Base-by-base conservation (phyloP, 2,329 filamentous ascomycete genomes). In the Paramyrothecium roridum region DNA sequence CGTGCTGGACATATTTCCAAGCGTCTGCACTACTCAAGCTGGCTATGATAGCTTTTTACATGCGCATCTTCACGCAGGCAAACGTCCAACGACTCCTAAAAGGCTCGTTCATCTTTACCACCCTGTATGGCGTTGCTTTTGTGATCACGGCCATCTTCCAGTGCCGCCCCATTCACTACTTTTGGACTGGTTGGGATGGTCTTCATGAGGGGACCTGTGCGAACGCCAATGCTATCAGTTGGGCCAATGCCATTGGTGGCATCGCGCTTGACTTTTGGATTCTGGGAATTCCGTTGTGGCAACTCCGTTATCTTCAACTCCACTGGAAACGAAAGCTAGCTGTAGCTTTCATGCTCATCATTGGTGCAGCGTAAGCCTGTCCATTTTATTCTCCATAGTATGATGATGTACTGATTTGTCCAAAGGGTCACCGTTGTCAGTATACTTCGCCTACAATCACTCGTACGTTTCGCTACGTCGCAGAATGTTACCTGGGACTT, bases 211-310 rank as follows among this genome's bases (percentile, higher is more conserved):
- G 78, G 2, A 63, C 51, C 3, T 80, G 78, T 54, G 62, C 77
- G 52, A 65, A 79, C 45, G 63, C 72, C 16, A 73, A 71, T 45
- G 61, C 65, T 0, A 69, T 76, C 23, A 69, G 68, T 2, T 80
- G 76, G 73, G 69, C 70, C 20, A 73, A 77, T 34, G 76, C 77
- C 0, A 63, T 61, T 1, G 68, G 77, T 48, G 73, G 75, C 43
- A 74, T 80, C 11, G 63, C 63, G 2, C 60, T 79, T 20, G 77
- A 80, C 56, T 11, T 77, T 0, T 70, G 71, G 60, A 76, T 80
- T 58, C 67, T 80, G 48, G 68, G 64, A 1, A 59, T 79, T 1
- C 76, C 76, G 0, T 61, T 79, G 21, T 70, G 67, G 22, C 68
- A 73, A 20, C 58, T 80, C 1, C 56, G 65, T 80, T 22, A 63